Conservation (phyloP, 805 yeast species). For the Candida pini region DNA sequence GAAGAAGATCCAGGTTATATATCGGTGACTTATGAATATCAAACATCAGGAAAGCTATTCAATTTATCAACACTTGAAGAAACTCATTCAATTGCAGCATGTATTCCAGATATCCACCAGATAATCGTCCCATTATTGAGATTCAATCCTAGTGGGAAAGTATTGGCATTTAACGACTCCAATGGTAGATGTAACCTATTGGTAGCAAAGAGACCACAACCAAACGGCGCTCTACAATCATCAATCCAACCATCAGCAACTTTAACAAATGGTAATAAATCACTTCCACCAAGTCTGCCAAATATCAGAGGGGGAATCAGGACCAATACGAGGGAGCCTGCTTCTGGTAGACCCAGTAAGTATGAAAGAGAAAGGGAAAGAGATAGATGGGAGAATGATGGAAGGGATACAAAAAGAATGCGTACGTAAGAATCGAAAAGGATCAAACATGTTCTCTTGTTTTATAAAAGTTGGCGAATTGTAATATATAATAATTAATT, state of each 20-base stretch:
- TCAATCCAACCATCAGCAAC: background rate
- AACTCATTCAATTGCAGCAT: slow-evolving; percentile 25
- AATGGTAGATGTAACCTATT: slow-evolving; percentile 13
- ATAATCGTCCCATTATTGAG: slow-evolving; percentile 10
- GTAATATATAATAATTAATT: too few relatives aligned
- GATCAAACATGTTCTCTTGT: too few relatives aligned
- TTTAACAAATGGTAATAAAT: background rate
- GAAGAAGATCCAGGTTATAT: slow-evolving; percentile 29
- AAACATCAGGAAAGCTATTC: slow-evolving; percentile 31
- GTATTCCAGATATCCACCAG: slow-evolving; percentile 6
- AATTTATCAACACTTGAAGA: slow-evolving; percentile 25
- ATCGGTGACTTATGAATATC: slow-evolving; percentile 36
- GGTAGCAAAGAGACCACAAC: slow-evolving; percentile 6
- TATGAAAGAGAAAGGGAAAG: slow-evolving; percentile 3
- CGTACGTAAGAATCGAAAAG: too few relatives aligned
- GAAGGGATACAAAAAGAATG: slow-evolving; percentile 1
- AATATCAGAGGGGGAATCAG: background rate
- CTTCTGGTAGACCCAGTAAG: too few relatives aligned
- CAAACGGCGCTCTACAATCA: background rate
- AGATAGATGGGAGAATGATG: slow-evolving; percentile 2
- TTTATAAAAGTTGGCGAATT: too few relatives aligned
- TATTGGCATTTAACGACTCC: slow-evolving; percentile 16
- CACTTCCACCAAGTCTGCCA: background rate
- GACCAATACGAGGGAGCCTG: background rate
- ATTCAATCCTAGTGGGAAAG: slow-evolving; percentile 15